These are phyloP conservation scores for Juglanconis sp. DNA, from an alignment of 2,329 filamentous ascomycete species.

Conservation along the genomic window DNA sequence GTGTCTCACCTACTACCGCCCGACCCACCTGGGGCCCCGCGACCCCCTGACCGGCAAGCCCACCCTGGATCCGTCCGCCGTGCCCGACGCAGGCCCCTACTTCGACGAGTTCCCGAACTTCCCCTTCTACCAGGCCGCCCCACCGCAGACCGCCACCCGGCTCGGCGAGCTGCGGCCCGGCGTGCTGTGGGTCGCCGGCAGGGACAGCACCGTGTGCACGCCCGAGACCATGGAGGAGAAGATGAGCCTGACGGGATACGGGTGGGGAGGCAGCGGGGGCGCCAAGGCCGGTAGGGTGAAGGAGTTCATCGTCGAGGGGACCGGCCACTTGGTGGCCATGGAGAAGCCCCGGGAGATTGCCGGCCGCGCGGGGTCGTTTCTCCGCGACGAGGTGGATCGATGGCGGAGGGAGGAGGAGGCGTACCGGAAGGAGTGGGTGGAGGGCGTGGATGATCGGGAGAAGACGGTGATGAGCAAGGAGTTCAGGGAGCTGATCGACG, in stretches of 20 bases:
- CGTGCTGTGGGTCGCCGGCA: constrained; percentile 69
- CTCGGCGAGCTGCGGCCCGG: constrained; percentile 62
- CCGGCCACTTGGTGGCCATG: constrained; percentile 81
- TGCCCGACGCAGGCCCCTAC: constrained; percentile 45
- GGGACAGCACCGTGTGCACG: constrained; percentile 52
- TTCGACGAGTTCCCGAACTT: constrained; percentile 32
- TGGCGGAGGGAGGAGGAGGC: constrained; percentile 57
- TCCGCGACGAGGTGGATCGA: constrained; percentile 51
- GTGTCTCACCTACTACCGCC: constrained; percentile 72
- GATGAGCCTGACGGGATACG: constrained; percentile 60
- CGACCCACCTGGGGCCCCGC: constrained; percentile 46
- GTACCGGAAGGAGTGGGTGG: constrained; percentile 53
- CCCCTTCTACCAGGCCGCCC: constrained; percentile 68
- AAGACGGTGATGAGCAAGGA: constrained; percentile 56
- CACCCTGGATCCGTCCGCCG: constrained; percentile 36
- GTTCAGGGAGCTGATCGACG: constrained; percentile 50
- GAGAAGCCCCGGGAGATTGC: constrained; percentile 70
- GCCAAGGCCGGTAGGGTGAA: constrained; percentile 62
- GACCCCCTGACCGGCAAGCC: constrained; percentile 32
- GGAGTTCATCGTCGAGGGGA: constrained; percentile 59
- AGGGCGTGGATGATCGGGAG: constrained; percentile 40
- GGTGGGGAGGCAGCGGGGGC: constrained; percentile 66
- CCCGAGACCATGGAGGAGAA: constrained; percentile 53
- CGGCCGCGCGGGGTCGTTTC: constrained; percentile 52
- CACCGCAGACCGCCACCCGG: constrained; percentile 50